Conservation (phyloP, 257 asterid species). For the Solanum dulcamara region DNA sequence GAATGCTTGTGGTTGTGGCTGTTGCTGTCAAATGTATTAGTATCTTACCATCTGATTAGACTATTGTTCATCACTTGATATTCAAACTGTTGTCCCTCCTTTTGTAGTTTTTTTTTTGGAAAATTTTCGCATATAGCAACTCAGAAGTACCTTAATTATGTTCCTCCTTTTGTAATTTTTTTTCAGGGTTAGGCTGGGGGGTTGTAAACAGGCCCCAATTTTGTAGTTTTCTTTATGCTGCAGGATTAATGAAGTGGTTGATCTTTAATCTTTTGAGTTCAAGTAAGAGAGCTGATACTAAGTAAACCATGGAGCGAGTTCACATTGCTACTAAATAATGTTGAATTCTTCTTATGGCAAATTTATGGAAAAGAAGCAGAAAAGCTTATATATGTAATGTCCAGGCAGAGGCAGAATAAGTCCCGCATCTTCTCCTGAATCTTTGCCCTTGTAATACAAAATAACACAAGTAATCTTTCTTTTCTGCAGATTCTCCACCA, state of each 20-base stretch:
- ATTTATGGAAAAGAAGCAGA: background rate
- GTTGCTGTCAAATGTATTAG: background rate
- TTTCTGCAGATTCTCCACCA: background rate
- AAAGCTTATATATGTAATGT: background rate
- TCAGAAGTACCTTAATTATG: too few species aligned
- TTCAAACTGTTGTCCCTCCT: too few species aligned
- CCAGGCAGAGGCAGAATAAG: background rate
- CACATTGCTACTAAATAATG: background rate
- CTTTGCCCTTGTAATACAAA: background rate
- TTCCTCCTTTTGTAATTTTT: background rate
- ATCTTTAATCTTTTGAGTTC: background rate
- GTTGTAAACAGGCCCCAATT: background rate
- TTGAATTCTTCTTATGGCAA: background rate
- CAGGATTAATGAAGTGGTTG: background rate
- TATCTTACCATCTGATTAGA: too few species aligned
- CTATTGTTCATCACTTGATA: background rate
- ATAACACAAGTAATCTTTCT: background rate
- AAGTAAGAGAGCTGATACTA: background rate
- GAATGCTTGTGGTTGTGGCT: background rate
- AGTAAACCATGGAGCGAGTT: background rate
- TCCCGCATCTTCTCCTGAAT: background rate
- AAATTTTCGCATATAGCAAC: too few species aligned
- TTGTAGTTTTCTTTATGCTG: background rate
- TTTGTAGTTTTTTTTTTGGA: background rate
- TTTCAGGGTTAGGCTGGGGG: background rate